A percentile compares a stretch with the other conserved stretches of the same genome.
Evolutionary conservation across 495 filamentous ascomycete genomes (phyloP).

Genomic region (Rhypophila decipiens): DNA sequence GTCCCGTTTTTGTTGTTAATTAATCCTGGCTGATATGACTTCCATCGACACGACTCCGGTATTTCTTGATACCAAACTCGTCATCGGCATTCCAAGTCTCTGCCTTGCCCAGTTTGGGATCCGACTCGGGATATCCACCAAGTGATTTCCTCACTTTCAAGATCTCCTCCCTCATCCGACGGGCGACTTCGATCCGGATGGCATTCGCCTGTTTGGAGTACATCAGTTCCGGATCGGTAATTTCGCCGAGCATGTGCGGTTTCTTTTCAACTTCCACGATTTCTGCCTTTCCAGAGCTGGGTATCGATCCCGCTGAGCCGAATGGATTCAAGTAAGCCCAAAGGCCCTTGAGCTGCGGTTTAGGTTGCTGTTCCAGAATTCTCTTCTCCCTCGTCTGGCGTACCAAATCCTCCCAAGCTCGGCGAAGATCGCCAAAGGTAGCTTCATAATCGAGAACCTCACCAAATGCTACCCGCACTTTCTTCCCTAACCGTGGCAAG

Average conservation of each 20-base stretch:
- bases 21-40: constrained; percentile 38
- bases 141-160: constrained; percentile 62
- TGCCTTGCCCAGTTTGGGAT: constrained; percentile 42
- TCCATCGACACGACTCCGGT: constrained; percentile 42
- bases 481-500: constrained; percentile 66
- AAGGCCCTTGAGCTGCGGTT: not conserved
- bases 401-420: constrained; percentile 61
- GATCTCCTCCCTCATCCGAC: constrained; percentile 70
- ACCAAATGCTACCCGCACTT: constrained; percentile 69
- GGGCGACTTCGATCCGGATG: constrained; percentile 76
- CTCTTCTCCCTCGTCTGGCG: not conserved
- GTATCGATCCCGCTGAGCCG: no score
- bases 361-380: not conserved
- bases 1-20: not conserved
- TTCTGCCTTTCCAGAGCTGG: constrained; percentile 9
- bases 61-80: constrained; percentile 28
- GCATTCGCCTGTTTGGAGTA: constrained; percentile 66
- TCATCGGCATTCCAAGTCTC: constrained; percentile 40
- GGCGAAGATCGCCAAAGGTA: constrained; percentile 61
- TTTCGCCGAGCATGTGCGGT: constrained; percentile 61
- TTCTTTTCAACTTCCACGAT: constrained; percentile 45
- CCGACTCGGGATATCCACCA: constrained; percentile 68
- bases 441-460: constrained; percentile 53
- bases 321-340: not conserved
- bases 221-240: constrained; percentile 39